A percentile compares a stretch with the other conserved stretches of the same genome.
Evolutionary conservation across 768 basidiomycete species (phyloP).

Genomic region (Gymnopilus junonius): DNA sequence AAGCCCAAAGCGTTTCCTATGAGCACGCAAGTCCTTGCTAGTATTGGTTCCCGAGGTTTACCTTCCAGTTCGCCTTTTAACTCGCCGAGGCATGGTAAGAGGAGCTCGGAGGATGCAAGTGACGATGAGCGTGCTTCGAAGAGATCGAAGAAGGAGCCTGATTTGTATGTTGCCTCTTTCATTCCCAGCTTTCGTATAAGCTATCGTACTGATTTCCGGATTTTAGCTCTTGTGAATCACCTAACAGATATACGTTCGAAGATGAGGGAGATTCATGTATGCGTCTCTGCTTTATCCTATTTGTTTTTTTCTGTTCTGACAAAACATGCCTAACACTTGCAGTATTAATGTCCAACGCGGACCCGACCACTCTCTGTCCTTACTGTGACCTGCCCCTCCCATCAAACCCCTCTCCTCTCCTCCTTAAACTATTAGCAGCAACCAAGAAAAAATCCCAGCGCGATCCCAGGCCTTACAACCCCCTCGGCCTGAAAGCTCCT

Average conservation of each 20-base stretch:
- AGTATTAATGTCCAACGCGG: conserved; percentile 59
- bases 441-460: conserved; percentile 57
- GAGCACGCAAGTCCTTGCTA: conserved; percentile 47
- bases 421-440: conserved; percentile 55
- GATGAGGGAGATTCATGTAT: conserved; percentile 49
- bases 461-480: conserved; percentile 72
- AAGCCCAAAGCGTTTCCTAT: conserved; percentile 40
- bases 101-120: conserved; percentile 30
- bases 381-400: conserved; percentile 82
- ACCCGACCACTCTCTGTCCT: conserved; percentile 76
- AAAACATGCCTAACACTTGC: neutral
- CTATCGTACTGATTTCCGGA: neutral
- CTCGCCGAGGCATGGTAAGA: conserved; percentile 20
- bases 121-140: conserved; percentile 32
- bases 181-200: neutral
- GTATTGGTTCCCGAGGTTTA: conserved; percentile 31
- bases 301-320: neutral
- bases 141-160: conserved; percentile 33
- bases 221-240: conserved; percentile 13
- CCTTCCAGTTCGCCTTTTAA: conserved; percentile 1
- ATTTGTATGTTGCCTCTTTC: conserved; percentile 16
- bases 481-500: conserved; percentile 60
- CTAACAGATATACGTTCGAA: conserved; percentile 15
- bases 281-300: conserved; percentile 12
- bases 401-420: conserved; percentile 57